Conservation (phyloP, 108 stramenopile species). For the Discostella stelligeroides region DNA sequence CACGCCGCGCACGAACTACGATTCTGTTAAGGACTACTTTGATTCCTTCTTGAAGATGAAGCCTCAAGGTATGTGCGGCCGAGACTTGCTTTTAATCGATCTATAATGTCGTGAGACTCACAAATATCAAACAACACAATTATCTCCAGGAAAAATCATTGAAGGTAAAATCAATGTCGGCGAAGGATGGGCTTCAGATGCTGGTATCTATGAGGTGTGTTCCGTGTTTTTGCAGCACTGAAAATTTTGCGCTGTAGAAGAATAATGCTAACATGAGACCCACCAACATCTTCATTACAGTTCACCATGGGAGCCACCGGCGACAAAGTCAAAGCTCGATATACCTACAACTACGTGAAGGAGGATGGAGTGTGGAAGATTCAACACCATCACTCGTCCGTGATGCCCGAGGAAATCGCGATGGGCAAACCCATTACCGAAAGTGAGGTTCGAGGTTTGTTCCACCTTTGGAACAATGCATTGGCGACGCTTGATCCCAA, state of each 20-base stretch:
- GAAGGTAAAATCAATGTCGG: slow-evolving; percentile 63
- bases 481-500: slow-evolving; percentile 55
- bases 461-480: slow-evolving; percentile 67
- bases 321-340: slow-evolving; percentile 50
- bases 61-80: slow-evolving; percentile 55
- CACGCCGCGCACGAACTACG: slow-evolving; percentile 57
- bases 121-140: background rate
- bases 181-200: slow-evolving; percentile 51
- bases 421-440: slow-evolving; percentile 45
- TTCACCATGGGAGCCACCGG: slow-evolving; percentile 62
- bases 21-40: slow-evolving; percentile 69
- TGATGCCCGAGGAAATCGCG: slow-evolving; percentile 60
- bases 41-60: slow-evolving; percentile 58
- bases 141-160: slow-evolving; percentile 38
- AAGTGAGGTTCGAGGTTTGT: slow-evolving; percentile 51
- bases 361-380: slow-evolving; percentile 69
- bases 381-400: slow-evolving; percentile 56
- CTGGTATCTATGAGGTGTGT: slow-evolving; percentile 53
- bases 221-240: slow-evolving; percentile 44
- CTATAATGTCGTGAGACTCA: too few species aligned
- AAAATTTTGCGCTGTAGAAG: slow-evolving; percentile 6
- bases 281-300: slow-evolving; percentile 7
- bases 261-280: background rate
- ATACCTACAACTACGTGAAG: slow-evolving; percentile 53
- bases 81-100: background rate